Base-by-base conservation (phyloP, 352 stramenopile species). In the Pythium graminicola region DNA sequence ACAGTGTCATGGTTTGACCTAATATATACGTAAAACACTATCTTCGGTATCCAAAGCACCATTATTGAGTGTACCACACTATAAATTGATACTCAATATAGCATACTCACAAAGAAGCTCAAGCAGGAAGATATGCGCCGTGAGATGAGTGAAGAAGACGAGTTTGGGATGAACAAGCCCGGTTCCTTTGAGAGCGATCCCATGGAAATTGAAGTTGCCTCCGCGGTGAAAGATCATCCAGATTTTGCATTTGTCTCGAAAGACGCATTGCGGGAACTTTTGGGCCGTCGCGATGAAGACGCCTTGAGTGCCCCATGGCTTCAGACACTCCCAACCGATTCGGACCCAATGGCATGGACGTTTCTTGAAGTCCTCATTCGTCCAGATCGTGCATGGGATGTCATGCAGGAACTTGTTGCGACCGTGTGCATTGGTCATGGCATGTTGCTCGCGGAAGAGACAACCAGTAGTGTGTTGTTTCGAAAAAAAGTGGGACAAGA, bases 351-450 rank as follows among this genome's bases (percentile, higher is more conserved):
- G 32, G 64, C 78, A 38, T 91, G 80, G 80, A 75, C 62, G 14
- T 85, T 91, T 47, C 54, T 91, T 28, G 63, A 86, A 53, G 72
- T 87, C 11, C 77, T 78, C 27, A 66, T 91, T 20, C 80, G 80
- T 3, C 77, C 80, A 1, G 80, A 91, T 27, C 75, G 78, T 26
- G 57, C 78, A 26, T 92, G 81, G 81, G 60, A 76, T 11, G 44
- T 92, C 46, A 80, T 92, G n/a, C 76, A 86, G 39, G 81, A 89
- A 62, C 77, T 92, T 13, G 60, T 89, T 22, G 74, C 75, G 24
- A 92, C 78, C 0, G 62, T 89, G 7, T 89, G 81, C 63, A 92
- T 92, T 29, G 62, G 69, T 33, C 84, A 89, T 57, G 78, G 78
- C 3, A 73, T 92, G 19, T 36, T 89, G 46, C 46, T 92, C 22